A percentile compares a stretch with the other conserved stretches of the same genome.
Conservation (phyloP, 1,284 basidiomycete genomes). For the Pyrrhoderma lamaoense region DNA sequence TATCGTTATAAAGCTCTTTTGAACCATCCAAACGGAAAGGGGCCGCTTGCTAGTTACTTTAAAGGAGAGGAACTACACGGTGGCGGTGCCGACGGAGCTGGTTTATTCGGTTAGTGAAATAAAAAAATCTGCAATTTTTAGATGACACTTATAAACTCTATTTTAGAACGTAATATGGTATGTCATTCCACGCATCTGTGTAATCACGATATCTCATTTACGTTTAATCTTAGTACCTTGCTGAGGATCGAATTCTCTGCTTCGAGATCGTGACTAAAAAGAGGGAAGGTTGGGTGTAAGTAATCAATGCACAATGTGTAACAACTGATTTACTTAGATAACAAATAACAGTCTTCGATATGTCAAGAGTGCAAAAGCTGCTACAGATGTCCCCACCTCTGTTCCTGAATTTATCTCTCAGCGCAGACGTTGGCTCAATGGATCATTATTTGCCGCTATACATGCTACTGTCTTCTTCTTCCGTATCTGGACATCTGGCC, state of each 20-base stretch:
- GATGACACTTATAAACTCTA: slow-evolving; percentile 8
- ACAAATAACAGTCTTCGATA: slow-evolving; percentile 63
- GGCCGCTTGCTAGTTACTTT: slow-evolving; percentile 87
- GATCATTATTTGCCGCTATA: slow-evolving; percentile 79
- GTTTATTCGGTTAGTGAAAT: slow-evolving; percentile 51
- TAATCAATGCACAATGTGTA: slow-evolving; percentile 19
- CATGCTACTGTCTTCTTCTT: slow-evolving; percentile 82
- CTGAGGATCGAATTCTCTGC: slow-evolving; percentile 92
- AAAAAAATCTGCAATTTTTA: slow-evolving; percentile 13
- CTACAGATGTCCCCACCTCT: slow-evolving; percentile 80
- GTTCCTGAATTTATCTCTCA: slow-evolving; percentile 88
- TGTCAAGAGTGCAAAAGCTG: slow-evolving; percentile 85
- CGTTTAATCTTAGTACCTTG: slow-evolving; percentile 50
- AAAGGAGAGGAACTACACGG: slow-evolving; percentile 86
- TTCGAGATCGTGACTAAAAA: slow-evolving; percentile 98
- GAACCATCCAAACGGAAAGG: slow-evolving; percentile 77
- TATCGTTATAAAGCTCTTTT: slow-evolving; percentile 83
- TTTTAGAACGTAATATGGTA: slow-evolving; percentile 67
- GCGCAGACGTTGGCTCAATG: slow-evolving; percentile 86
- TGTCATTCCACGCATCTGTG: background rate
- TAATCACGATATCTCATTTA: background rate
- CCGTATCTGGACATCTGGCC: slow-evolving; percentile 87
- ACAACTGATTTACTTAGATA: slow-evolving; percentile 9
- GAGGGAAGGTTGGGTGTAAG: slow-evolving; percentile 72
- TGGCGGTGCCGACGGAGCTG: slow-evolving; percentile 47